Conservation (phyloP, 2,329 filamentous ascomycete genomes). For the Penicillium sp. region DNA sequence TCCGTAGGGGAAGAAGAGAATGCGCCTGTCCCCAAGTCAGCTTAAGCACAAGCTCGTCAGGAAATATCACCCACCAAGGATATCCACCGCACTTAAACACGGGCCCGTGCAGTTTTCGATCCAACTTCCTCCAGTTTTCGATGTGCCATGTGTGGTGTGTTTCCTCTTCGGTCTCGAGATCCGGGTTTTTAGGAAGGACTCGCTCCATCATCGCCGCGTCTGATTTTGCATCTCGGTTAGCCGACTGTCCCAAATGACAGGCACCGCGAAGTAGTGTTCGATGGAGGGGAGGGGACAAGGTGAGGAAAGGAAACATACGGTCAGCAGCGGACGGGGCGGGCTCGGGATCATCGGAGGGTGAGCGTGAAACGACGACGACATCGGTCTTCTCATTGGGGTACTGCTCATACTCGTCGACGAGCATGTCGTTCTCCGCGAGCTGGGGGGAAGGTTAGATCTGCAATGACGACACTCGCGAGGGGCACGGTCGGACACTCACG, state of each 20-base stretch:
- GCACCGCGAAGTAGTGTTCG: not conserved
- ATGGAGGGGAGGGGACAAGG: conserved; percentile 8
- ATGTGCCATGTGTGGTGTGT: conserved; percentile 82
- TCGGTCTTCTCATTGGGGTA: conserved; percentile 62
- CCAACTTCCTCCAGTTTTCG: conserved; percentile 72
- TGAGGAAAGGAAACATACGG: conserved; percentile 41
- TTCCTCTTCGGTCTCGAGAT: conserved; percentile 77
- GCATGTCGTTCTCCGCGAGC: conserved; percentile 60
- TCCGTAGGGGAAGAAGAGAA: conserved; percentile 91
- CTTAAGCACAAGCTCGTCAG: not conserved
- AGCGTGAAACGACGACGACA: conserved; percentile 61
- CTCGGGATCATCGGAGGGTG: conserved; percentile 58
- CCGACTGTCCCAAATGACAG: not conserved
- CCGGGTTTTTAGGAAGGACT: conserved; percentile 72
- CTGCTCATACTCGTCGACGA: conserved; percentile 57
- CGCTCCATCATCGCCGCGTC: conserved; percentile 82
- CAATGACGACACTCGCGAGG: conserved; percentile 33
- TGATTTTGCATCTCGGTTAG: conserved; percentile 37
- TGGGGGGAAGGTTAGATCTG: conserved; percentile 33
- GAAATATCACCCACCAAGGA: conserved; percentile 68
- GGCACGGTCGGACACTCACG: conserved; percentile 36
- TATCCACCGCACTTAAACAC: conserved; percentile 80
- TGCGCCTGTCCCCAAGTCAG: conserved; percentile 61
- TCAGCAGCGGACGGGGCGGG: conserved; percentile 59
- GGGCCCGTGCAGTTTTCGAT: conserved; percentile 82